Percentiles rank a stretch among this genome's conserved stretches.
These are phyloP conservation scores for Aureobasidium lini DNA, from an alignment of 2,329 filamentous ascomycete species.

Conservation along the genomic window DNA sequence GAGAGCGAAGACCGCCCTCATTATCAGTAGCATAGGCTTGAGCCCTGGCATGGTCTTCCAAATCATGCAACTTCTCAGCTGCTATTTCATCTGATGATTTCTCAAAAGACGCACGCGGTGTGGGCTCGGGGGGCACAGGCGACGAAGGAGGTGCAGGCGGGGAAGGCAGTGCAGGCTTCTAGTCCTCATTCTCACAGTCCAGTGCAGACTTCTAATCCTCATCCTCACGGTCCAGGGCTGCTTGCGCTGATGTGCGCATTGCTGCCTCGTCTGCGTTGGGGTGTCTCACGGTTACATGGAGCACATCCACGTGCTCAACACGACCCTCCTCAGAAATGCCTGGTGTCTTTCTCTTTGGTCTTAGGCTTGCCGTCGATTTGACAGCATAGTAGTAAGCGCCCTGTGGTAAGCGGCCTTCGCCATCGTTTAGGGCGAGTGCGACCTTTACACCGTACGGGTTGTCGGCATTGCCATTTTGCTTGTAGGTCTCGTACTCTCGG, in stretches of 20 bases:
- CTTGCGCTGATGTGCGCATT: slow-evolving; percentile 31
- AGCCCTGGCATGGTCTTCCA: too few species aligned
- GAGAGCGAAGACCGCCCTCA: too few species aligned
- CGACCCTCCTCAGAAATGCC: slow-evolving; percentile 27
- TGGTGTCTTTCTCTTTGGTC: slow-evolving; percentile 41
- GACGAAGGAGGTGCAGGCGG: too few species aligned
- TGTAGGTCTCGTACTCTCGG: slow-evolving; percentile 53
- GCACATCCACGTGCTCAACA: slow-evolving; percentile 43
- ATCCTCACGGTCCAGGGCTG: slow-evolving; percentile 10
- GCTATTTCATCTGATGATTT: too few species aligned
- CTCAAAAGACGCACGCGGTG: too few species aligned
- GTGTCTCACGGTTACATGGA: slow-evolving; percentile 46
- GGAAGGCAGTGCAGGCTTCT: too few species aligned
- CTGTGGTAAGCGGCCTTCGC: slow-evolving; percentile 37
- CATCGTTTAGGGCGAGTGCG: slow-evolving; percentile 51
- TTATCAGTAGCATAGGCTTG: too few species aligned
- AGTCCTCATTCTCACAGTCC: too few species aligned
- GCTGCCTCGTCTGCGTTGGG: slow-evolving; percentile 43
- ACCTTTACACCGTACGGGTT: slow-evolving; percentile 49
- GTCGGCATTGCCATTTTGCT: slow-evolving; percentile 44
- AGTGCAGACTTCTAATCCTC: too few species aligned
- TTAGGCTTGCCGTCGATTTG: slow-evolving; percentile 47
- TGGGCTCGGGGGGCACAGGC: too few species aligned
- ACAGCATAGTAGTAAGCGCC: slow-evolving; percentile 59
- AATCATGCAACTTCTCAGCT: too few species aligned